A percentile compares a stretch with the other conserved stretches of the same genome.
Evolutionary conservation across 139 green algal genomes (phyloP).

Genomic region (Deuterostichococcus epilithicus): DNA sequence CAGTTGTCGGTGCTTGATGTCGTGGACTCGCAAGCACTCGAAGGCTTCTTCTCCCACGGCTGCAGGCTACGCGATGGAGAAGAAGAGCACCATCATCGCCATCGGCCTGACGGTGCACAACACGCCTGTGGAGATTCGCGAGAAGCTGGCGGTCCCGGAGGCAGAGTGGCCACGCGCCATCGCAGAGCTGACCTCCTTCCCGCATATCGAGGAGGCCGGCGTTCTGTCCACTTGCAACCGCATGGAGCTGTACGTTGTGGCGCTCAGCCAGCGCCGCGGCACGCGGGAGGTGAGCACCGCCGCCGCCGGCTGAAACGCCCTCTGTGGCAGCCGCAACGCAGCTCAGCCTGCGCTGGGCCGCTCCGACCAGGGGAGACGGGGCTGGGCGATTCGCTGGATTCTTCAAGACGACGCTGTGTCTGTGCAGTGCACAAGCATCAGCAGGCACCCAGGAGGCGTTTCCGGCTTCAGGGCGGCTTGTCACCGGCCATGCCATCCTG

Average conservation of each 20-base stretch:
- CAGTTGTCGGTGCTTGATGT: conserved; percentile 1
- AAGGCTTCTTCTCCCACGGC: neutral
- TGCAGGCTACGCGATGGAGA: conserved; percentile 85
- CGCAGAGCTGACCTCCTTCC: conserved; percentile 85
- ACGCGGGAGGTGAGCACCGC: too few relatives aligned
- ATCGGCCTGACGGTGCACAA: conserved; percentile 96
- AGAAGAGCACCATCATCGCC: conserved; percentile 91
- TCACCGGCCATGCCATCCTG: too few relatives aligned
- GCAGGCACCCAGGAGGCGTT: too few relatives aligned
- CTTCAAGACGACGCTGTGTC: too few relatives aligned
- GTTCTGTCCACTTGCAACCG: conserved; percentile 98
- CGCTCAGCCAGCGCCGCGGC: conserved; percentile 29
- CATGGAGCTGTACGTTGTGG: conserved; percentile 99
- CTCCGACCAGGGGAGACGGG: too few relatives aligned
- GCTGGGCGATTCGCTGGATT: too few relatives aligned
- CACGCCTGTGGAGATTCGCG: conserved; percentile 91
- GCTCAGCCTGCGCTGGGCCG: too few relatives aligned
- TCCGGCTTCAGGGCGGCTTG: too few relatives aligned
- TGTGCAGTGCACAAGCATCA: too few relatives aligned
- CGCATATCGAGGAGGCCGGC: conserved; percentile 97
- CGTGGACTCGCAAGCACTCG: neutral
- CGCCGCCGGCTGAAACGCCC: too few relatives aligned
- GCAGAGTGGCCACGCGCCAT: conserved; percentile 93
- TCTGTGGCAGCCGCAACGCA: too few relatives aligned
- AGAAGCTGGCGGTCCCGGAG: conserved; percentile 96